Conservation (phyloP, 768 basidiomycete genomes). For the Phlebiopsis gigantea region DNA sequence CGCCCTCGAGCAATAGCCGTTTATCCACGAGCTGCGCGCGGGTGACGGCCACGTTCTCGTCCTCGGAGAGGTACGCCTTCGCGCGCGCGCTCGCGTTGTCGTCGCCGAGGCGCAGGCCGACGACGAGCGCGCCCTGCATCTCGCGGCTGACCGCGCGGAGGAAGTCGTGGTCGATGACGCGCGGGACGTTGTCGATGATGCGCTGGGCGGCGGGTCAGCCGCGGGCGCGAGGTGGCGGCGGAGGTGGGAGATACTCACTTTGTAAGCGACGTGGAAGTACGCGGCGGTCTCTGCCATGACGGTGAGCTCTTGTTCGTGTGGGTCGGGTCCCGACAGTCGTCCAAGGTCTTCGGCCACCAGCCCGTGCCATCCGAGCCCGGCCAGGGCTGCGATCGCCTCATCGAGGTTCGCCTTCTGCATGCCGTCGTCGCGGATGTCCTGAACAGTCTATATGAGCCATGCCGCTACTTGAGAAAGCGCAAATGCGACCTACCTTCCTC, state of each 20-base stretch:
- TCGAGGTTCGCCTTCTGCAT: not conserved
- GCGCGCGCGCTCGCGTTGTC: conserved; percentile 5
- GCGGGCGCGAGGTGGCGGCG: not conserved
- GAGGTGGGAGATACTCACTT: not conserved
- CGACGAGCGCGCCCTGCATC: conserved; percentile 6
- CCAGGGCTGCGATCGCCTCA: not conserved
- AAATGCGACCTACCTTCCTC: conserved; percentile 3
- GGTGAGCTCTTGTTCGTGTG: conserved; percentile 6
- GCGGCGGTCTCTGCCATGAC: conserved; percentile 13
- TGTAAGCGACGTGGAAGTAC: conserved; percentile 13
- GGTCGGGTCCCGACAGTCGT: not conserved
- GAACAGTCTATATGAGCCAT: not conserved
- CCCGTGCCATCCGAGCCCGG: not conserved
- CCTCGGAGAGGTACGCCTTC: conserved; percentile 8
- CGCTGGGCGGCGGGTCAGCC: not conserved
- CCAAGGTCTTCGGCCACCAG: conserved; percentile 1
- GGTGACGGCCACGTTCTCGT: not conserved
- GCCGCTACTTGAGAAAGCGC: not conserved
- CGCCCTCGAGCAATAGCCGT: conserved; percentile 1
- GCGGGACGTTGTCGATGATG: conserved; percentile 13
- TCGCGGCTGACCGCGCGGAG: not conserved
- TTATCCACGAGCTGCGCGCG: not conserved
- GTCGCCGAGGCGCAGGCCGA: conserved; percentile 1
- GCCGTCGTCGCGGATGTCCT: not conserved
- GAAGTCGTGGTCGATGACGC: conserved; percentile 12